Evolutionary conservation across 345 rosid species (phyloP).

Genomic region (Eutrema heterophyllum): DNA sequence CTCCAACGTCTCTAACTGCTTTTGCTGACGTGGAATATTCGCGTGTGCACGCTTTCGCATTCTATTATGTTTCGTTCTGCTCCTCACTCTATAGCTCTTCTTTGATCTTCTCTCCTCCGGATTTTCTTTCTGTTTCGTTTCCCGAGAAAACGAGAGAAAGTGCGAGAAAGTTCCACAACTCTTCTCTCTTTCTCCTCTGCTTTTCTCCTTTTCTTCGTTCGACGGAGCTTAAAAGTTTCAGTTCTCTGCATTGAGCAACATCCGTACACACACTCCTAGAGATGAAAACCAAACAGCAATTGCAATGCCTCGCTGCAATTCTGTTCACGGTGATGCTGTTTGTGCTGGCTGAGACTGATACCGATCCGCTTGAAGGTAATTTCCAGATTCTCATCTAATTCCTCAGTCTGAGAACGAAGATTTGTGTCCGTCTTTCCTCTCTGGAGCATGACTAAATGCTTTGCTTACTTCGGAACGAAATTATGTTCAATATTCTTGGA

Average conservation of each 20-base stretch:
- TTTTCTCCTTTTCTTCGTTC: background rate
- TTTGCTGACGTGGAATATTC: conserved; percentile 38
- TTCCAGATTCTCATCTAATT: background rate
- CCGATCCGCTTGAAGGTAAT: conserved; percentile 73
- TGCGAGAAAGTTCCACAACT: conserved; percentile 12
- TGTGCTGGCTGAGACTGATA: conserved; percentile 38
- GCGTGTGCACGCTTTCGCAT: background rate
- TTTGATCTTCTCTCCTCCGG: conserved; percentile 7
- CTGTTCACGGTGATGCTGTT: conserved; percentile 36
- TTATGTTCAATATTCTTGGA: background rate
- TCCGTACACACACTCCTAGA: background rate
- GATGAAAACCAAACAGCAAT: conserved; percentile 33
- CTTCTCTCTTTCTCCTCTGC: background rate
- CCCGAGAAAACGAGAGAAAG: conserved; percentile 31
- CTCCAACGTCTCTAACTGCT: conserved; percentile 36
- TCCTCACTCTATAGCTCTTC: background rate
- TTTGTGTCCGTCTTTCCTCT: background rate
- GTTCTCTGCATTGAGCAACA: background rate
- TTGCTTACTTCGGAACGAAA: background rate
- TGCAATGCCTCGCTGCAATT: conserved; percentile 11
- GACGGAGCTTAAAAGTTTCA: background rate
- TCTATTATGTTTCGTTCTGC: background rate
- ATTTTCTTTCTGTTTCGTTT: conserved; percentile 21
- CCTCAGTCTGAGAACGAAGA: background rate
- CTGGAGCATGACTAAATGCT: background rate